A percentile compares a stretch with the other conserved stretches of the same genome.
Evolutionary conservation across 345 rosid species (phyloP).

Genomic region (Salix dunnii): DNA sequence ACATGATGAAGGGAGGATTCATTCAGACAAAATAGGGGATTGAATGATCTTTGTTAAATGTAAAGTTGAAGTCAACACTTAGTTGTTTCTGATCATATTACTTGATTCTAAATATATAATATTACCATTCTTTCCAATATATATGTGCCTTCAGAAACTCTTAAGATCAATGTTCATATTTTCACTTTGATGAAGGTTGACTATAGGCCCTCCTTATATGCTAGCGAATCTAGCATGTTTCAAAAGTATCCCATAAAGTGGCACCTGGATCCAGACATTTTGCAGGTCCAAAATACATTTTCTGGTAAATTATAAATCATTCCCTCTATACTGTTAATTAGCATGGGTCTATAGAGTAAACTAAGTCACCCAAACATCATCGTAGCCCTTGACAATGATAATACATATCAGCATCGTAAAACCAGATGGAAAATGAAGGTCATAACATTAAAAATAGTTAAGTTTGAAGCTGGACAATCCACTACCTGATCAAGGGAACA

Average conservation of each 20-base stretch:
- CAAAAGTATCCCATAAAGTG: no score
- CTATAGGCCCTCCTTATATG: not conserved
- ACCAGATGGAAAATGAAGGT: not conserved
- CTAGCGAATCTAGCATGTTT: no score
- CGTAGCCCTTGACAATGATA: not conserved
- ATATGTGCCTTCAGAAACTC: not conserved
- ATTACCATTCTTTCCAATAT: not conserved
- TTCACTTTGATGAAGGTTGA: not conserved
- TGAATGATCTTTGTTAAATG: not conserved
- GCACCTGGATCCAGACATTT: no score
- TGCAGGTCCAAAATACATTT: no score
- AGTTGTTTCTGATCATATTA: not conserved
- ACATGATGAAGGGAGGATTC: not conserved
- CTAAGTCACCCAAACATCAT: not conserved
- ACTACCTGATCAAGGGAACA: conserved; percentile 59
- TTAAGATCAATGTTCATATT: not conserved
- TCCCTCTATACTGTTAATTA: not conserved
- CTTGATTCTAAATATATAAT: not conserved
- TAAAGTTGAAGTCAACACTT: not conserved
- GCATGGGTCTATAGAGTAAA: not conserved
- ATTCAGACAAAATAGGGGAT: not conserved
- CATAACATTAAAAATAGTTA: not conserved
- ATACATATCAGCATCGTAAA: not conserved
- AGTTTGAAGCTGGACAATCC: conserved; percentile 9
- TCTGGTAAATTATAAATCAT: not conserved